Evolutionary conservation across 2,329 filamentous ascomycete genomes (phyloP).

Genomic region (Colletotrichum salicis): DNA sequence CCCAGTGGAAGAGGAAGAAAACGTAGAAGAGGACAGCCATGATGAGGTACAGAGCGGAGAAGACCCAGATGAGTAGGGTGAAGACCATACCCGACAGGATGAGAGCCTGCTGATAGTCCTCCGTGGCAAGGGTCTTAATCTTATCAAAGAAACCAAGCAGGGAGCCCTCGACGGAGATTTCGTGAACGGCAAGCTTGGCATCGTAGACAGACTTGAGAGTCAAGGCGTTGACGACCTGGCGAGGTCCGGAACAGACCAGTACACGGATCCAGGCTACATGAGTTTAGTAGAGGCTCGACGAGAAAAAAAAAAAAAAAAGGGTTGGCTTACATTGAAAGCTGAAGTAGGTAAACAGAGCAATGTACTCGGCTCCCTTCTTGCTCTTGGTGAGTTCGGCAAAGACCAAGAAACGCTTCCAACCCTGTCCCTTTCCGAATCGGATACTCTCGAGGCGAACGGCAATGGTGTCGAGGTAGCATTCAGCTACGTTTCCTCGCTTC

Average conservation of each 20-base stretch:
- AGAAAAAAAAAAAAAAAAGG: too few species aligned
- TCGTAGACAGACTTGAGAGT: constrained; percentile 88
- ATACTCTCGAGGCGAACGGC: constrained; percentile 87
- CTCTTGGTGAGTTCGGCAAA: constrained; percentile 92
- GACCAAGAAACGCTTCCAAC: constrained; percentile 91
- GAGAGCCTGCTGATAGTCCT: constrained; percentile 81
- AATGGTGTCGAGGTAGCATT: constrained; percentile 89
- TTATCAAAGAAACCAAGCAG: constrained; percentile 86
- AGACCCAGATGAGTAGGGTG: constrained; percentile 88
- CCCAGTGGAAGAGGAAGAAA: constrained; percentile 91
- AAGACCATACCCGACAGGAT: constrained; percentile 93
- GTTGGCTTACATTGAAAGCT: constrained; percentile 66
- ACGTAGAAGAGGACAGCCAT: constrained; percentile 82
- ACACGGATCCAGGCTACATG: constrained; percentile 83
- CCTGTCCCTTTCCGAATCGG: constrained; percentile 77
- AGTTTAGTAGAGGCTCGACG: constrained; percentile 27
- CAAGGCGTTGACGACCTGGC: constrained; percentile 89
- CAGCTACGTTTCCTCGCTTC: constrained; percentile 84
- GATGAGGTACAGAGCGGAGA: constrained; percentile 81
- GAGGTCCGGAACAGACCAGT: constrained; percentile 89
- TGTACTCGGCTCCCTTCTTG: constrained; percentile 89
- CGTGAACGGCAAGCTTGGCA: constrained; percentile 71
- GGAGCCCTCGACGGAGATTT: constrained; percentile 66
- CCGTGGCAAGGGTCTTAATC: constrained; percentile 75
- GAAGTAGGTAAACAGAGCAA: constrained; percentile 92